Evolutionary conservation across 192 early-diverging fungal genomes (phyloP), one percentile per base, ranked within the genome.

Genomic region (Glomus cerebriforme): DNA sequence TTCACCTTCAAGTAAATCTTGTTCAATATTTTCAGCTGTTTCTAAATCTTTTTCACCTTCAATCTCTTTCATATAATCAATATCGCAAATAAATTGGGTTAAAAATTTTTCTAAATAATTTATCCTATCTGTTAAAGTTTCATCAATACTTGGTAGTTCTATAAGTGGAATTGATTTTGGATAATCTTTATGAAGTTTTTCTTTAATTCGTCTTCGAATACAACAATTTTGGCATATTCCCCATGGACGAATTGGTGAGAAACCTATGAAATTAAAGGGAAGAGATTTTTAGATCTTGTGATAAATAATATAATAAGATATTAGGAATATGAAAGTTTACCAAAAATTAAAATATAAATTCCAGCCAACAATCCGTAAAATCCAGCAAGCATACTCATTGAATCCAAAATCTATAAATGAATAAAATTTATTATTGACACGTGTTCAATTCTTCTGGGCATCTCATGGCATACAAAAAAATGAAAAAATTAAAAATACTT

Each of bases 331-430:
- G n/a, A 22, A 24, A 49, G 66, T n/a, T 63, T 65, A 77, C 75
- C 75, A 19, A 77, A 77, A 1, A 37, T 22, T 19, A 43, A 77
- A 26, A 77, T 34, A 49, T 77, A 77, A 17, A 77, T 66, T 77
- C 75, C 75, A 7, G 27, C 37, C 15, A 77, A 19, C 15, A 77
- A 24, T 31, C 32, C 62, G 47, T 77, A 77, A n/a, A 77, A 77
- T 65, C 75, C 75, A 24, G 75, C 24, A 24, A 77, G 37, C 34
- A 77, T 66, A 34, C 62, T 34, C 27, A 77, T 26, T 29, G 43
- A 64, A 34, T 77, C 75, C 39, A 77, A 49, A 32, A 77, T 26
- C 63, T 77, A 77, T 4, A 27, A n/a, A 35, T 35, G 19, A 60
- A 60, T 43, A 3, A 60, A 37, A 73, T 63, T 32, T 45, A 13